These are phyloP conservation scores for Cyberlindnera lachancei DNA, from an alignment of 805 yeast species.

Conservation along the genomic window DNA sequence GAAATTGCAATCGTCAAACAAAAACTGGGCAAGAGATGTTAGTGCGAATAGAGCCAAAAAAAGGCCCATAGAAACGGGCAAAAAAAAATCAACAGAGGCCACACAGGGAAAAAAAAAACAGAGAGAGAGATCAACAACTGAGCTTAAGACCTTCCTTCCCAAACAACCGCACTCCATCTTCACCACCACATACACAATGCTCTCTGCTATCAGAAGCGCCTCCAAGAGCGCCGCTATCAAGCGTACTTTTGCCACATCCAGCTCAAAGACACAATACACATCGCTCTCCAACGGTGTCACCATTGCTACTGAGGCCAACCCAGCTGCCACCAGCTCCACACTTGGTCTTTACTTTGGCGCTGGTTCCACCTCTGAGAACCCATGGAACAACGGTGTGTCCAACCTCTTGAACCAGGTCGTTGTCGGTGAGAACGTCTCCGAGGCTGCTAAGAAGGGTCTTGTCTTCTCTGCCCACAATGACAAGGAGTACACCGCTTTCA, in stretches of 20 bases:
- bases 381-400: conserved; percentile 78
- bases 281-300: conserved; percentile 68
- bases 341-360: conserved; percentile 68
- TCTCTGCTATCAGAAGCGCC: conserved; percentile 19
- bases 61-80: background rate
- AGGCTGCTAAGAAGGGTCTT: conserved; percentile 45
- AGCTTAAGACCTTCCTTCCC: too few relatives aligned
- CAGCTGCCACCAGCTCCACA: conserved; percentile 46
- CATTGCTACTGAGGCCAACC: conserved; percentile 61
- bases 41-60: too few relatives aligned
- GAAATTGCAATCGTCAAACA: too few relatives aligned
- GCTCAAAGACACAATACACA: conserved; percentile 60
- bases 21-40: too few relatives aligned
- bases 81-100: background rate
- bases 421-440: conserved; percentile 25
- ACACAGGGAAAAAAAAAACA: too few relatives aligned
- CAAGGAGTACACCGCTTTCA: conserved; percentile 59
- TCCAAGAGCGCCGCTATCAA: conserved; percentile 15
- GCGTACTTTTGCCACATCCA: conserved; percentile 53
- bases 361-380: conserved; percentile 74
- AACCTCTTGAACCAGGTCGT: conserved; percentile 51
- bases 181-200: conserved; percentile 14
- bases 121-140: too few relatives aligned
- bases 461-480: conserved; percentile 43
- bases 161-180: conserved; percentile 1